Base-by-base conservation (phyloP, 2,329 filamentous ascomycete species). In the Metarhizium anisopliae region DNA sequence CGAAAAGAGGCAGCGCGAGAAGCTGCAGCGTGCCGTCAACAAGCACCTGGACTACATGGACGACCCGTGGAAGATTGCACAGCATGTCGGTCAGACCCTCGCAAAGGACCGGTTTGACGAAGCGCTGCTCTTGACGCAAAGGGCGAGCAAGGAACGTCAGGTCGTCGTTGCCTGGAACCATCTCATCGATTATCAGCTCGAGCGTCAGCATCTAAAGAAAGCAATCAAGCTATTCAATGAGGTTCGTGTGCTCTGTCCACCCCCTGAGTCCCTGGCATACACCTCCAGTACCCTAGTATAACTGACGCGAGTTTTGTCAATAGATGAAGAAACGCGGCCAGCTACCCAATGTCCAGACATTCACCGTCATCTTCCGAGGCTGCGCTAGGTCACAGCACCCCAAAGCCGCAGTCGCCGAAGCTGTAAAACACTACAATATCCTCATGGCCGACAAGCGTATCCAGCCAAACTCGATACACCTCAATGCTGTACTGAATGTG, bases 241-340 rank as follows among this genome's bases (percentile, higher is more conserved):
- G 70, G 87, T 89, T 69, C 25, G 25, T 59, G 76, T 30, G 6
- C 42, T 7, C 18, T 16, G 42, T 4, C n/a, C 42, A 18, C 1
- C n/a, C 36, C 29, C 7, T 7, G 25, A 49, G 18, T 18, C 18
- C 18, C 18, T 18, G 18, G 18, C 3, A 29, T 30, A 29, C 20
- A 20, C n/a, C 18, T 7, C n/a, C 6, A 20, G 6, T 8, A 7
- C 10, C 7, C 6, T 35, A 35, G 6, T 35, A 16, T 45, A 5
- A 49, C 20, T 4, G 25, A 29, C 10, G 6, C 25, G 25, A 25
- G 25, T 25, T 25, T 32, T 14, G 18, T 29, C 25, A 43, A 13
- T 62, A 90, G 87, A 97, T 99, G 93, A 99, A 97, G 74, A 97
- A 97, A 74, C 82, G 91, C 59, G 86, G 79, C 5, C 87, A 95